Evolutionary conservation across 2,329 filamentous ascomycete genomes (phyloP), one percentile per base, ranked within the genome.

Genomic region (Fusarium sp.): DNA sequence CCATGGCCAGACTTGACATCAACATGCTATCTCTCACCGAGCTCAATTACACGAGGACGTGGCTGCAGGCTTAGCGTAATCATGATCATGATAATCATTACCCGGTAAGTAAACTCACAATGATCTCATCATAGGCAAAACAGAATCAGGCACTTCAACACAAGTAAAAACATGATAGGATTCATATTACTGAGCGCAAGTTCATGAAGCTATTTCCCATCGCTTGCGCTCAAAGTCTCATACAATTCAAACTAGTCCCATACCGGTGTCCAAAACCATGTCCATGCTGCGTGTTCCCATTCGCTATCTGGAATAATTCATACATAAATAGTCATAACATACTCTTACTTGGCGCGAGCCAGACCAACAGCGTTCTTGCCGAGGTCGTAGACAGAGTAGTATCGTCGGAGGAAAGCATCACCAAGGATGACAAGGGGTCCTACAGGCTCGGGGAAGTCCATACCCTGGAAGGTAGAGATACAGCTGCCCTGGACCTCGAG

Each of bases 401-500:
- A 96, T 79, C 87, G 92, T 81, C 93, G 89, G 77, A 92, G 84
- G 86, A 92, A 92, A 48, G 90, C 92, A 80, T 97, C 94, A 76
- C 96, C 96, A 26, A 99, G 90, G 70, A 99, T 99, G 66, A 93
- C 94, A 70, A 99, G 89, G 72, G 96, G 96, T 46, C 96, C 95
- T 62, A 92, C 90, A 39, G 94, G 94, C 77, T 90, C 92, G 58
- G 94, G 91, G 83, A 93, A 90, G 80, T 94, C 96, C 90, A 98
- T 97, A 75, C 94, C 94, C 89, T 97, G 96, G 84, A 99, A 97
- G 73, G 93, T 92, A 67, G 94, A 97, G 81, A 99, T 97, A 82
- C 96, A 99, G 79, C 91, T 95, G 74, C 95, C 96, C 78, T 94
- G 92, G 43, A 97, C 89, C 82, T 99, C 94, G 40, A 99, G 90